A percentile compares a stretch with the other conserved stretches of the same genome.
Evolutionary conservation across 495 filamentous ascomycete species (phyloP).

Genomic region (Aspergillus incahuasiensis): DNA sequence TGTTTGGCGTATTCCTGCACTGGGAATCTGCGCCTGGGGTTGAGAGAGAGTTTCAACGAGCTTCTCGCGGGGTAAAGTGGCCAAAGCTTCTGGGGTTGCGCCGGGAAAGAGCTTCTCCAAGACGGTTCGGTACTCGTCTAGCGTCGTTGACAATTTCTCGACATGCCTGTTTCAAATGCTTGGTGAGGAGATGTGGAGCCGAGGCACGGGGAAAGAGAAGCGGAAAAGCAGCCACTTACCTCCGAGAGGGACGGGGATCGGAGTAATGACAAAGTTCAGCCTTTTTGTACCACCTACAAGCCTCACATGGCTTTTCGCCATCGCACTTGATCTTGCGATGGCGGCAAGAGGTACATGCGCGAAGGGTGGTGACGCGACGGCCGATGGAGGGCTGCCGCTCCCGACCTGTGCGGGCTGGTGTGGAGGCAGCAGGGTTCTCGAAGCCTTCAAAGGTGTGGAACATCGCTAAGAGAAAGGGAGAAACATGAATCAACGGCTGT

Average conservation of each 20-base stretch:
- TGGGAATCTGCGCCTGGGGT: slow-evolving; percentile 7
- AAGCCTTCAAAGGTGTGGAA: slow-evolving; percentile 44
- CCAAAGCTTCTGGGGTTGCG: slow-evolving; percentile 33
- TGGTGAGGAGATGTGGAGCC: neutral
- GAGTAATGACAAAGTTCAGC: slow-evolving; percentile 42
- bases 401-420: slow-evolving; percentile 24
- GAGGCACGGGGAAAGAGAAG: neutral
- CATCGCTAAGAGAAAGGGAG: slow-evolving; percentile 20
- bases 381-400: slow-evolving; percentile 37
- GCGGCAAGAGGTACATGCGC: slow-evolving; percentile 43
- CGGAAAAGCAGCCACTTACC: slow-evolving; percentile 20
- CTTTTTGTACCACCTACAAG: slow-evolving; percentile 46
- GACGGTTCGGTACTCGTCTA: slow-evolving; percentile 36
- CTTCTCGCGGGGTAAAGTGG: slow-evolving; percentile 44
- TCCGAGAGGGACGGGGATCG: slow-evolving; percentile 37
- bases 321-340: slow-evolving; percentile 49
- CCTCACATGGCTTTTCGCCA: slow-evolving; percentile 44
- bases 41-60: slow-evolving; percentile 31
- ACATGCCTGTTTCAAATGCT: slow-evolving; percentile 28
- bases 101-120: slow-evolving; percentile 38
- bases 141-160: slow-evolving; percentile 38
- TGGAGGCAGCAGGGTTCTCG: slow-evolving; percentile 29
- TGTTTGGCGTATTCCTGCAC: slow-evolving; percentile 22
- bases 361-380: slow-evolving; percentile 37
- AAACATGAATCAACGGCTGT: too few species aligned